Percentiles rank a stretch among this genome's conserved stretches.
Conservation (phyloP, 192 early-diverging fungal species). For the Phlyctochytrium planicorne region DNA sequence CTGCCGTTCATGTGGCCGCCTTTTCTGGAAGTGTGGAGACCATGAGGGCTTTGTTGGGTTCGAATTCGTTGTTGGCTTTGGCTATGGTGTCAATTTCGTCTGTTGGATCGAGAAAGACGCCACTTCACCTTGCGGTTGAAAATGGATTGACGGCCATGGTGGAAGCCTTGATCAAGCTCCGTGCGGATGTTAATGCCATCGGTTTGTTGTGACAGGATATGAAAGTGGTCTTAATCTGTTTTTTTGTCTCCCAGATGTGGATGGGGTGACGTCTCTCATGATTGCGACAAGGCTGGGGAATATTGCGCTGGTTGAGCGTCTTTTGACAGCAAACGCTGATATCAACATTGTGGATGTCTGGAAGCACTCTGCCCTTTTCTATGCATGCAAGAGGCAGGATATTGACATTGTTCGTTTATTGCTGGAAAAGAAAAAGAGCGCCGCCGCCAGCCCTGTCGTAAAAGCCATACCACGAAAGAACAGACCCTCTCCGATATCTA, state of each 20-base stretch:
- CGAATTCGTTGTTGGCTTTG: background rate
- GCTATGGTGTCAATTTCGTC: background rate
- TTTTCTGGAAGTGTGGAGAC: background rate
- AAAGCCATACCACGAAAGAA: too few species aligned
- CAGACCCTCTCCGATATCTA: too few species aligned
- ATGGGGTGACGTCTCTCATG: background rate
- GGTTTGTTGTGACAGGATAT: too few species aligned
- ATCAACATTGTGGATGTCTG: background rate
- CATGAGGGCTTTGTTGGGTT: background rate
- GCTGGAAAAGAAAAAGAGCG: too few species aligned
- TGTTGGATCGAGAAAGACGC: background rate
- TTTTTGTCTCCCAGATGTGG: too few species aligned
- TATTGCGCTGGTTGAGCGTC: background rate
- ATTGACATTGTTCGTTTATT: background rate
- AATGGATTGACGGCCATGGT: background rate
- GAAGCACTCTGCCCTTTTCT: background rate
- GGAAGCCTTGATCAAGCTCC: constrained; percentile 1
- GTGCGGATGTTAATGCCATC: background rate
- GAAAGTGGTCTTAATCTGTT: too few species aligned
- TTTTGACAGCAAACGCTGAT: background rate
- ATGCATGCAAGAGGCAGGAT: background rate
- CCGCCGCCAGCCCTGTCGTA: too few species aligned
- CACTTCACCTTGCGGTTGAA: background rate
- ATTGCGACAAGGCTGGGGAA: background rate
- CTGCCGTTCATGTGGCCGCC: background rate